phyloP scores from a whole-genome alignment of 495 filamentous ascomycete genomes.

The Tuber borchii region DNA sequence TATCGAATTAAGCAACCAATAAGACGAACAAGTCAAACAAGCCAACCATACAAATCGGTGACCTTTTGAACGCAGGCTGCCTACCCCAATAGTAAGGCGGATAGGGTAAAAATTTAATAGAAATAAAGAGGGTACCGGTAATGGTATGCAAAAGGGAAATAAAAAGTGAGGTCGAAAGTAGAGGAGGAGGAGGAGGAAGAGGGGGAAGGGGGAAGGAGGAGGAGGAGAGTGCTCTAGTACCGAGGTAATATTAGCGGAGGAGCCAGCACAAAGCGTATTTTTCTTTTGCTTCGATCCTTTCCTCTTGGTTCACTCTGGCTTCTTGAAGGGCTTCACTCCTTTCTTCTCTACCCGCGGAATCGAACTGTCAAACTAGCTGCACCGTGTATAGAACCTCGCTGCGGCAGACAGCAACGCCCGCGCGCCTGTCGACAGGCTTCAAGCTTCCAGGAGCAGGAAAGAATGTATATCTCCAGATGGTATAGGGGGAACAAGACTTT shows the following conservation, averaged over 20 bases:
- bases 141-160: not conserved
- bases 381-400: not conserved
- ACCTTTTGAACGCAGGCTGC: not conserved
- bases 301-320: not conserved
- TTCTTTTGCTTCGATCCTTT: not conserved
- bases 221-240: not conserved
- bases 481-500: not conserved
- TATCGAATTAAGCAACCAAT: not conserved
- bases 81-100: constrained; percentile 3
- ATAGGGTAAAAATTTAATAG: not conserved
- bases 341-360: not conserved
- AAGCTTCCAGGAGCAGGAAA: not conserved
- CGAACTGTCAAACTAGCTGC: not conserved
- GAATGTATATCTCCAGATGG: not conserved
- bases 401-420: not conserved
- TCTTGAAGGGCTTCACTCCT: not conserved
- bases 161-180: not conserved
- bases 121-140: not conserved
- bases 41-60: constrained; percentile 7
- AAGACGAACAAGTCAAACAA: not conserved
- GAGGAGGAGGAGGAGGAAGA: not conserved
- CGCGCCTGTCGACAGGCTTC: not conserved
- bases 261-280: constrained; percentile 1
- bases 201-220: not conserved
- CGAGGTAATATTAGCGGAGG: not conserved